Conservation (phyloP, 176 grass and related monocot genomes). For the Oropetium thomaeum region DNA sequence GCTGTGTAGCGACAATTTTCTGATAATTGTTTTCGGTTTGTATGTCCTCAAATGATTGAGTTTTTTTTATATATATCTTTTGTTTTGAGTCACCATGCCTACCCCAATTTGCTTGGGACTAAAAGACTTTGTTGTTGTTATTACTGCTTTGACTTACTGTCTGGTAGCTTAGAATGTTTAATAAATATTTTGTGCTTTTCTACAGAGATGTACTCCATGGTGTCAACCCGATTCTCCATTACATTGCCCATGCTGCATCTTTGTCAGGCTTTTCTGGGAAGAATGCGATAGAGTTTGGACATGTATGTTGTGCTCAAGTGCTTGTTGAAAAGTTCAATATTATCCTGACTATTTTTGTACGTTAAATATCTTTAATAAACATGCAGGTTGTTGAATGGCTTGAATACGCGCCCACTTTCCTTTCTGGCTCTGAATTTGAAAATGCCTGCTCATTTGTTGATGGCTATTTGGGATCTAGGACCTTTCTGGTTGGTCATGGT, state of each 20-base stretch:
- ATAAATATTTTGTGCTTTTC: neutral
- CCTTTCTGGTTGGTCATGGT: constrained; percentile 54
- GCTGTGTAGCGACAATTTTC: neutral
- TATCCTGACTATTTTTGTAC: neutral
- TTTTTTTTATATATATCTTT: neutral
- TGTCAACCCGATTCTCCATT: constrained; percentile 55
- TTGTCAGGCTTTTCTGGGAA: constrained; percentile 48
- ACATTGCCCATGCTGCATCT: constrained; percentile 44
- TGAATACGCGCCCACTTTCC: constrained; percentile 54
- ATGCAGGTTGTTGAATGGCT: constrained; percentile 75
- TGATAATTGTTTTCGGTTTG: neutral
- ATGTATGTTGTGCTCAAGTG: constrained; percentile 40
- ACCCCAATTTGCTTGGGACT: too few species aligned
- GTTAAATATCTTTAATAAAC: neutral
- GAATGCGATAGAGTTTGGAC: constrained; percentile 47
- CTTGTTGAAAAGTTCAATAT: neutral
- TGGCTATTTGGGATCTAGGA: constrained; percentile 39
- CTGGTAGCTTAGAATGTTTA: neutral
- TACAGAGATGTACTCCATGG: constrained; percentile 53
- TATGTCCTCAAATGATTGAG: neutral
- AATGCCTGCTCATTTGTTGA: constrained; percentile 52
- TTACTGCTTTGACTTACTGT: too few species aligned
- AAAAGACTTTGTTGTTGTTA: too few species aligned
- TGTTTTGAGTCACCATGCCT: neutral
- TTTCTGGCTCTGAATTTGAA: constrained; percentile 67